These are phyloP conservation scores for Spirogloea muscicola DNA, from an alignment of 139 green algal genomes.

Conservation along the genomic window DNA sequence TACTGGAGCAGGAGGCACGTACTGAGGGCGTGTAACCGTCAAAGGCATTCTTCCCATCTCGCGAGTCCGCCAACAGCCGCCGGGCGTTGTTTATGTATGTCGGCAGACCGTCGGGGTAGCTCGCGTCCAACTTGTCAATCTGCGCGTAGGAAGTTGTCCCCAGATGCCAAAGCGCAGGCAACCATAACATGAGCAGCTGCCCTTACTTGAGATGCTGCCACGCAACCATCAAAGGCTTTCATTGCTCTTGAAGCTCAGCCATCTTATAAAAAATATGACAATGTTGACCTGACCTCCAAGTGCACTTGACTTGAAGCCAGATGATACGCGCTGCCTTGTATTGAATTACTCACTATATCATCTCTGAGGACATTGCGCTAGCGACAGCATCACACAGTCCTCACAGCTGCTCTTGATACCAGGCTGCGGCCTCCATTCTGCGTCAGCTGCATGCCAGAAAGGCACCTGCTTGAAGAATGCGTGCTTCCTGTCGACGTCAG, in stretches of 20 bases:
- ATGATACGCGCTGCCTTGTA: not conserved
- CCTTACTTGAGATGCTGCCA: too few relatives aligned
- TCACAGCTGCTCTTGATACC: not conserved
- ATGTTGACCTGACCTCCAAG: not conserved
- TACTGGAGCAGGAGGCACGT: too few relatives aligned
- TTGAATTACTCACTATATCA: not conserved
- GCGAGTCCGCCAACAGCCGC: conserved; percentile 74
- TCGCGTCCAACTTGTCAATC: conserved; percentile 64
- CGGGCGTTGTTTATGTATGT: conserved; percentile 84
- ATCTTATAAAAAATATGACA: not conserved
- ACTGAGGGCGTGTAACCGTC: conserved; percentile 80
- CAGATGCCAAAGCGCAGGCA: not conserved
- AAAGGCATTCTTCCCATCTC: conserved; percentile 85
- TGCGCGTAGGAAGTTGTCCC: conserved; percentile 47
- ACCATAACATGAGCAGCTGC: too few relatives aligned
- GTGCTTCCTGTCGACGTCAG: conserved; percentile 39
- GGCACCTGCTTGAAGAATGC: conserved; percentile 42
- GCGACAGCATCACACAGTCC: not conserved
- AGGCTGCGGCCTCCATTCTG: not conserved
- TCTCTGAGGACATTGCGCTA: not conserved
- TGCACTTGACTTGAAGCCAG: not conserved
- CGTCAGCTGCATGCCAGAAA: not conserved
- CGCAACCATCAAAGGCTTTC: too few relatives aligned
- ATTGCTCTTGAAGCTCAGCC: too few relatives aligned
- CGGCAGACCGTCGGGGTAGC: conserved; percentile 77